These are phyloP conservation scores for Lachnellula willkommii DNA, from an alignment of 2,329 filamentous ascomycete species.

Conservation along the genomic window DNA sequence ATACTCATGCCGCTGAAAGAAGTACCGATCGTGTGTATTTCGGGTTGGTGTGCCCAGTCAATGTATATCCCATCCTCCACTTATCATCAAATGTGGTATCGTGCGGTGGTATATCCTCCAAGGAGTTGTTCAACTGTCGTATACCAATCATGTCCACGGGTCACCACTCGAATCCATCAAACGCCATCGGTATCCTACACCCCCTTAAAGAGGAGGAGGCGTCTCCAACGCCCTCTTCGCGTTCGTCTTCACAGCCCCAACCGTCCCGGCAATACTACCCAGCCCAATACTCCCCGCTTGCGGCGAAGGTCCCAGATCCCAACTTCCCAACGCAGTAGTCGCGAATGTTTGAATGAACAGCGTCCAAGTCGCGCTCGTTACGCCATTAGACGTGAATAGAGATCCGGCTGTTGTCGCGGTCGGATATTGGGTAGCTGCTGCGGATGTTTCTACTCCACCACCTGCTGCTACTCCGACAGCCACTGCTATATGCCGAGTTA, in stretches of 20 bases:
- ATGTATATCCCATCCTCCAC: background rate
- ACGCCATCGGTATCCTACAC: too few species aligned
- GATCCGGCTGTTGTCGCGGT: constrained; percentile 13
- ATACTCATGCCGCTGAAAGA: background rate
- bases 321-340: constrained; percentile 26
- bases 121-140: too few species aligned
- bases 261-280: constrained; percentile 17
- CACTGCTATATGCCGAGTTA: background rate
- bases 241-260: constrained; percentile 10
- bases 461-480: constrained; percentile 3
- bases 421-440: constrained; percentile 17
- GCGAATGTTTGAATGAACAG: constrained; percentile 29
- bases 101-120: too few species aligned
- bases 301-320: constrained; percentile 25
- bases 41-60: background rate
- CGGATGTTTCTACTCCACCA: background rate
- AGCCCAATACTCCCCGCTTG: constrained; percentile 24
- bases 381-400: constrained; percentile 17
- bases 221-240: constrained; percentile 6
- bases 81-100: background rate
- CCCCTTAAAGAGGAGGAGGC: background rate
- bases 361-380: constrained; percentile 15
- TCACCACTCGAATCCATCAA: too few species aligned
- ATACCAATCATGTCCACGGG: too few species aligned
- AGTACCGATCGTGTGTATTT: background rate